Evolutionary conservation across 129 eudicot species (phyloP).

Genomic region (Saussurea involucrata): DNA sequence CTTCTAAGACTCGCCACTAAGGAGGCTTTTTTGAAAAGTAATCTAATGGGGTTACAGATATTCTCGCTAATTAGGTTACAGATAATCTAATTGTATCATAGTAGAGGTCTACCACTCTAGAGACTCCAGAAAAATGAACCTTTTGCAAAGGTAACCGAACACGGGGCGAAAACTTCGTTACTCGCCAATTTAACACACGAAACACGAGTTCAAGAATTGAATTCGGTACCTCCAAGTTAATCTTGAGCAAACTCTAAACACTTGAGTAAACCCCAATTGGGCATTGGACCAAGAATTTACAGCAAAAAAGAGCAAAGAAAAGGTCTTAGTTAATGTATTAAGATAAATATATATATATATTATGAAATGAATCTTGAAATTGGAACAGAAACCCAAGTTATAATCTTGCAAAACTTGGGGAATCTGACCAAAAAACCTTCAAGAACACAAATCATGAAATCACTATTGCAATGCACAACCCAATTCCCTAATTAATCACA

Average conservation of each 20-base stretch:
- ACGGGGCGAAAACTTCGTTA: neutral
- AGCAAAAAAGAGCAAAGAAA: neutral
- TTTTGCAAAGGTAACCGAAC: no score
- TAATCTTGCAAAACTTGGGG: constrained; percentile 9
- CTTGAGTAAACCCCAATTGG: neutral
- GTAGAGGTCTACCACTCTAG: no score
- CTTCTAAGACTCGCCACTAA: no score
- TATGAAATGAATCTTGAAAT: no score
- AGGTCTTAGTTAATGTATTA: neutral
- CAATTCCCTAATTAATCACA: neutral
- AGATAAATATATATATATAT: no score
- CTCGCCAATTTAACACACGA: neutral
- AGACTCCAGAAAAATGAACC: no score
- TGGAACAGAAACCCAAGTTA: constrained; percentile 10
- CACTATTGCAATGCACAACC: constrained; percentile 6
- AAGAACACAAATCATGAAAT: constrained; percentile 8
- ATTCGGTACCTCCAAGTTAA: neutral
- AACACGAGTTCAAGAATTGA: neutral
- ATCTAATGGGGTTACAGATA: no score
- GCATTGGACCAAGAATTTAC: neutral
- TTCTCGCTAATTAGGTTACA: no score
- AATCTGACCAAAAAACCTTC: neutral
- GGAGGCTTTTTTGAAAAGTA: neutral
- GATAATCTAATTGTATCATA: no score
- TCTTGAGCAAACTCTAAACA: neutral